These are phyloP conservation scores for Mytilinidion resinicola DNA, from an alignment of 495 filamentous ascomycete species.

Conservation along the genomic window DNA sequence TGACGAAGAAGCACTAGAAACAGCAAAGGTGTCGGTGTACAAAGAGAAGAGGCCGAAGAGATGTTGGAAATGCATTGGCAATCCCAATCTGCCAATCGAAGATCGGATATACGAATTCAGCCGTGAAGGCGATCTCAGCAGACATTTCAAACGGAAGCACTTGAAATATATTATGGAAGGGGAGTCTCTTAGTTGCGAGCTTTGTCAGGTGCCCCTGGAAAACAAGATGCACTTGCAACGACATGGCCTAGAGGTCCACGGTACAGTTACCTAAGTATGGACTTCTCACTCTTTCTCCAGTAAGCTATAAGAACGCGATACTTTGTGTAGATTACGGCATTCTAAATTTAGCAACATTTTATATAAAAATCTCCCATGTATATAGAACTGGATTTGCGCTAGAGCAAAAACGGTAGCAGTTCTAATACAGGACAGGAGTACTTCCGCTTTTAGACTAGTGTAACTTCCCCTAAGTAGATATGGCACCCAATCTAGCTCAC, in stretches of 20 bases:
- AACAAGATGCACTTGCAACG: slow-evolving; percentile 28
- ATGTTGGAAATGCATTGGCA: slow-evolving; percentile 40
- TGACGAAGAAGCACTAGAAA: slow-evolving; percentile 14
- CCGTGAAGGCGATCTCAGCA: slow-evolving; percentile 28
- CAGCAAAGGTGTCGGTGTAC: slow-evolving; percentile 31
- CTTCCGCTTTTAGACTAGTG: too few relatives aligned
- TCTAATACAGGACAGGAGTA: too few relatives aligned
- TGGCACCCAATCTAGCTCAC: too few relatives aligned
- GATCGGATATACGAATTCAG: slow-evolving; percentile 32
- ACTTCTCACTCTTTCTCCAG: too few relatives aligned
- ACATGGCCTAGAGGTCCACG: slow-evolving; percentile 17
- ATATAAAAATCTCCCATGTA: too few relatives aligned
- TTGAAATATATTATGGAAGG: slow-evolving; percentile 29
- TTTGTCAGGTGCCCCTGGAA: slow-evolving; percentile 16
- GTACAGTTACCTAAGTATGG: slow-evolving; percentile 24
- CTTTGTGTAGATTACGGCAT: too few relatives aligned
- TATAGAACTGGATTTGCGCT: too few relatives aligned
- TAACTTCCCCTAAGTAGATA: too few relatives aligned
- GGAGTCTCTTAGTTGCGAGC: slow-evolving; percentile 22
- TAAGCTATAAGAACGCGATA: too few relatives aligned
- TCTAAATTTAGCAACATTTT: too few relatives aligned
- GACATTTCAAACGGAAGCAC: slow-evolving; percentile 42
- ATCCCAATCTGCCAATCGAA: slow-evolving; percentile 29
- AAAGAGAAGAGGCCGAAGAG: slow-evolving; percentile 34
- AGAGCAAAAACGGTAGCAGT: too few relatives aligned